Conservation (phyloP, 2,329 filamentous ascomycete species). For the Diaporthe humulicola region DNA sequence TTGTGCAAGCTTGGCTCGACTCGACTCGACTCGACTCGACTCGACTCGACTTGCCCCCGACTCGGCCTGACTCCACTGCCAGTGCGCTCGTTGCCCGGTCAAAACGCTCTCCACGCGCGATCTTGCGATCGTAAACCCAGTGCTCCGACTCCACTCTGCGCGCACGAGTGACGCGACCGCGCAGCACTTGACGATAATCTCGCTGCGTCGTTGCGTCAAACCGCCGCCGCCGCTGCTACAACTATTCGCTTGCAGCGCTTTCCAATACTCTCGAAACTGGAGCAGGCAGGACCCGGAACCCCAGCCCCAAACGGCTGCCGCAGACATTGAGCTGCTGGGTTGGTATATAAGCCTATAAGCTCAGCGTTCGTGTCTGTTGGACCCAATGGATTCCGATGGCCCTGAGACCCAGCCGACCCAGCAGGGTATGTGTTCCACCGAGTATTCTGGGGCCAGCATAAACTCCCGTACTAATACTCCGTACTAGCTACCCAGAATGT, state of each 20-base stretch:
- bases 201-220: conserved; percentile 1
- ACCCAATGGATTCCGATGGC: conserved; percentile 38
- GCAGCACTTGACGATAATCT: conserved; percentile 2
- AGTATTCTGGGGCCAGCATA: conserved; percentile 21
- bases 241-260: neutral
- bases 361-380: conserved; percentile 23
- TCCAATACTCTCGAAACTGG: conserved; percentile 11
- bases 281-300: neutral
- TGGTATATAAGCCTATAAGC: conserved; percentile 27
- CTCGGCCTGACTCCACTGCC: conserved; percentile 24
- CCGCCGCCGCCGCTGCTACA: neutral
- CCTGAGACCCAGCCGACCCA: conserved; percentile 38
- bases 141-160: conserved; percentile 22
- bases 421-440: conserved; percentile 37
- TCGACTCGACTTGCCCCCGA: neutral
- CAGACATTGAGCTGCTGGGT: conserved; percentile 31
- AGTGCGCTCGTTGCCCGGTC: conserved; percentile 31
- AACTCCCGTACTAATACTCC: conserved; percentile 29
- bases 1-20: conserved; percentile 8
- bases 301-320: conserved; percentile 25
- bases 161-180: conserved; percentile 27
- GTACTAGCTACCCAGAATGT: conserved; percentile 79
- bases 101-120: conserved; percentile 23
- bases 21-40: conserved; percentile 9
- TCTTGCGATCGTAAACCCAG: conserved; percentile 31